A percentile compares a stretch with the other conserved stretches of the same genome.
These are phyloP conservation scores for Candolleomyces eurysporus DNA, from an alignment of 768 basidiomycete species.

Conservation along the genomic window DNA sequence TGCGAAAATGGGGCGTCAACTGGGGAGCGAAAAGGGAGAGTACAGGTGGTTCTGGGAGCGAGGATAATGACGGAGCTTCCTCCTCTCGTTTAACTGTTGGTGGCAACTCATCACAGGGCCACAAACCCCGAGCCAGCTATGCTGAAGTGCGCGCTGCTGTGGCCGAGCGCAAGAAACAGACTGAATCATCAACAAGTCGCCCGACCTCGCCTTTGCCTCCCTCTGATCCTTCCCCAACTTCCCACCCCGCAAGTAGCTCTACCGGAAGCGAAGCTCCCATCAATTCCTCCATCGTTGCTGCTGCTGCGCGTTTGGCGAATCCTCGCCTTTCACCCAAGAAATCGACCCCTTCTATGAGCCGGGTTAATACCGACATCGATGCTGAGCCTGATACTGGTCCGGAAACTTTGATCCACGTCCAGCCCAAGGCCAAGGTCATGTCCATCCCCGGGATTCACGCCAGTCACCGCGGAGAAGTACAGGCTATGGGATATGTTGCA, in stretches of 20 bases:
- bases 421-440: conserved; percentile 81
- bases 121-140: conserved; percentile 56
- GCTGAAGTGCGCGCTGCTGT: conserved; percentile 79
- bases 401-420: conserved; percentile 60
- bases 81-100: conserved; percentile 17
- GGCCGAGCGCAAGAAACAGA: conserved; percentile 46
- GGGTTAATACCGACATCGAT: conserved; percentile 30
- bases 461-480: conserved; percentile 79
- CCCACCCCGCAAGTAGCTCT: conserved; percentile 21
- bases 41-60: conserved; percentile 19
- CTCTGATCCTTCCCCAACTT: conserved; percentile 5
- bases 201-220: not conserved
- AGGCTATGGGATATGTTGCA: conserved; percentile 79
- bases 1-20: conserved; percentile 90
- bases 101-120: conserved; percentile 26
- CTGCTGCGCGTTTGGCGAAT: conserved; percentile 19
- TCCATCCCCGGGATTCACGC: conserved; percentile 86
- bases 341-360: conserved; percentile 35
- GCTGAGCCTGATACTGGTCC: conserved; percentile 24
- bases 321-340: conserved; percentile 24
- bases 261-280: conserved; percentile 10
- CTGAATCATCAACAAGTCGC: conserved; percentile 13
- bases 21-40: conserved; percentile 68
- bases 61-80: conserved; percentile 24
- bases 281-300: conserved; percentile 17